A percentile compares a stretch with the other conserved stretches of the same genome.
Conservation (phyloP, 495 filamentous ascomycete genomes). For the Penicillium soppii region DNA sequence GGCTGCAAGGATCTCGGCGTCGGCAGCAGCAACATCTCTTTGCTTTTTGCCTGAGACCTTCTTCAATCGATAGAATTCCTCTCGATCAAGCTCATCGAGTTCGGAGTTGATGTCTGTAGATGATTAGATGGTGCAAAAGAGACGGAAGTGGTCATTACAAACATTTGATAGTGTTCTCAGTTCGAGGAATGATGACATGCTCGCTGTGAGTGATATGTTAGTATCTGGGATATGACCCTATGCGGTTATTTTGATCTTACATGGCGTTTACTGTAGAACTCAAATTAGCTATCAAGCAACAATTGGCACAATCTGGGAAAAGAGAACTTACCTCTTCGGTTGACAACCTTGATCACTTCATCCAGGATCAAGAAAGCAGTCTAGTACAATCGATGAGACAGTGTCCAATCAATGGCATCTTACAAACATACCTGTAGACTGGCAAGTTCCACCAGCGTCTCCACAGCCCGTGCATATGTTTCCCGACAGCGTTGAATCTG, state of each 20-base stretch:
- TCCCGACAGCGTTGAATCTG: conserved; percentile 94
- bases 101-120: conserved; percentile 90
- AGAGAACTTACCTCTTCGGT: conserved; percentile 71
- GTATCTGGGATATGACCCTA: neutral
- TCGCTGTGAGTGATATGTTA: conserved; percentile 46
- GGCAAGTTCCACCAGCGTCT: conserved; percentile 93
- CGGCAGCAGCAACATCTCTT: conserved; percentile 70
- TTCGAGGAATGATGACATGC: conserved; percentile 97
- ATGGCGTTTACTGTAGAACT: conserved; percentile 79
- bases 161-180: conserved; percentile 98
- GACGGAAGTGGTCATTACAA: conserved; percentile 23
- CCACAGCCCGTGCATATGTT: conserved; percentile 95
- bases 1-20: conserved; percentile 67
- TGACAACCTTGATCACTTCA: conserved; percentile 99
- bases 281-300: conserved; percentile 22
- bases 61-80: conserved; percentile 98
- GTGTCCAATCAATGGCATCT: neutral
- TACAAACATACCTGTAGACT: conserved; percentile 69
- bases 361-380: conserved; percentile 98
- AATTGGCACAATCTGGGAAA: neutral
- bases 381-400: conserved; percentile 39
- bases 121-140: conserved; percentile 15
- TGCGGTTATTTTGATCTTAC: conserved; percentile 47
- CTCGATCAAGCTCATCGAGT: conserved; percentile 94
- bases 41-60: conserved; percentile 98